These are phyloP conservation scores for Orbilia quercus DNA, from an alignment of 2,329 filamentous ascomycete species.

Conservation along the genomic window DNA sequence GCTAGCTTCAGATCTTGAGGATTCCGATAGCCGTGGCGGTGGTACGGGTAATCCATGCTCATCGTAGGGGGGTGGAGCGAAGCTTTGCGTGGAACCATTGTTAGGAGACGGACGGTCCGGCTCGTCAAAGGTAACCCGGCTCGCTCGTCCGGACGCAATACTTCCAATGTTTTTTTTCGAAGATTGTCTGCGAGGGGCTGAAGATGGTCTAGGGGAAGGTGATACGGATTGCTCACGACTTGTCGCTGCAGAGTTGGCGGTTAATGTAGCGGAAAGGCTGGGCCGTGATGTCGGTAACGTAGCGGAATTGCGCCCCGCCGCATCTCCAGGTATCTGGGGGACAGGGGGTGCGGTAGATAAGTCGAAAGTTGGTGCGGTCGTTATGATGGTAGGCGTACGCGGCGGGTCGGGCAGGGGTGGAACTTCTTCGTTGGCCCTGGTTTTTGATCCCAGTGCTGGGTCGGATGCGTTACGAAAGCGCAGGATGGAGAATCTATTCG, in stretches of 20 bases:
- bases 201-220: slow-evolving; percentile 57
- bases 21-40: slow-evolving; percentile 79
- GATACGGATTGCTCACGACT: slow-evolving; percentile 59
- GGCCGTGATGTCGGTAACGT: slow-evolving; percentile 58
- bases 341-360: slow-evolving; percentile 60
- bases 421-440: slow-evolving; percentile 55
- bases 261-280: slow-evolving; percentile 46
- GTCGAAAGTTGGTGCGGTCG: slow-evolving; percentile 84
- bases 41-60: slow-evolving; percentile 75
- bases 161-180: slow-evolving; percentile 70
- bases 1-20: slow-evolving; percentile 88
- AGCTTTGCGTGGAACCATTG: slow-evolving; percentile 64
- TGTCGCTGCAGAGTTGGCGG: slow-evolving; percentile 55
- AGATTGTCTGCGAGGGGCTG: slow-evolving; percentile 54
- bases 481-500: slow-evolving; percentile 56
- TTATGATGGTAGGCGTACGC: slow-evolving; percentile 78
- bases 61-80: slow-evolving; percentile 70
- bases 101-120: slow-evolving; percentile 67
- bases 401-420: slow-evolving; percentile 55
- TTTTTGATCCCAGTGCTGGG: slow-evolving; percentile 58
- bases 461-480: slow-evolving; percentile 60
- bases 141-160: slow-evolving; percentile 66
- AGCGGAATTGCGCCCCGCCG: slow-evolving; percentile 63
- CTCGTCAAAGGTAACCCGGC: slow-evolving; percentile 72
- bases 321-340: slow-evolving; percentile 28